Evolutionary conservation across 805 yeast genomes (phyloP), one percentile per base, ranked within the genome.

Genomic region (Lipomyces sp.): DNA sequence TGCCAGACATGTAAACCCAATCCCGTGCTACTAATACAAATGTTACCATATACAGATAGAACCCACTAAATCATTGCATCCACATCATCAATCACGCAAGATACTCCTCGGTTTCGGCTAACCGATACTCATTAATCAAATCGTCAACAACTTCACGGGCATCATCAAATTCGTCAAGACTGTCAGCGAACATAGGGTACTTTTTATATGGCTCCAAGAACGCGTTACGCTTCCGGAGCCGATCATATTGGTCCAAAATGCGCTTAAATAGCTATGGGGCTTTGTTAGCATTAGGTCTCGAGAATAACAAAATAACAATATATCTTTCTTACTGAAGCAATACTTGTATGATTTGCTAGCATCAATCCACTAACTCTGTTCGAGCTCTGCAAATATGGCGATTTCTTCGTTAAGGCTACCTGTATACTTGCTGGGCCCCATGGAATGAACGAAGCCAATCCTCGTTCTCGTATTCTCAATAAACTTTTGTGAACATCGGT

Each of bases 381-480:
- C 6, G 83, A 79, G 51, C 78, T 78, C 64, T 80, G 70, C 15
- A 79, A 71, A 71, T 81, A 89, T 4, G 92, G 88, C 8, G 97
- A 89, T 69, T 86, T 87, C 64, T 85, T 83, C 0, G 97, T 92
- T 58, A 87, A 80, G 6, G 94, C 92, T 0, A 92, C 80, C 73
- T 92, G 95, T 4, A 92, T 83, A 6, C 92, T 84, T 0, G 92
- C 85, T 0, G 95, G 87, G 0, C 92, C 85, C 92, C 97, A 90
- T 0, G 97, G 95, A 2, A 91, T 91, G 79, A 92, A 95, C 34
- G 84, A 82, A 0, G 92, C 81, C 63, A 75, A 73, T n/a, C 76
- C 75, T 32, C 82, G 77, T 56, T 80, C 82, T 32, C 82, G 74
- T 54, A 79, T 75, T 24, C 82, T 76, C 57, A 78, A 67, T n/a